Base-by-base conservation (phyloP, 169 alveolate genomes). In the Babesia sp. region DNA sequence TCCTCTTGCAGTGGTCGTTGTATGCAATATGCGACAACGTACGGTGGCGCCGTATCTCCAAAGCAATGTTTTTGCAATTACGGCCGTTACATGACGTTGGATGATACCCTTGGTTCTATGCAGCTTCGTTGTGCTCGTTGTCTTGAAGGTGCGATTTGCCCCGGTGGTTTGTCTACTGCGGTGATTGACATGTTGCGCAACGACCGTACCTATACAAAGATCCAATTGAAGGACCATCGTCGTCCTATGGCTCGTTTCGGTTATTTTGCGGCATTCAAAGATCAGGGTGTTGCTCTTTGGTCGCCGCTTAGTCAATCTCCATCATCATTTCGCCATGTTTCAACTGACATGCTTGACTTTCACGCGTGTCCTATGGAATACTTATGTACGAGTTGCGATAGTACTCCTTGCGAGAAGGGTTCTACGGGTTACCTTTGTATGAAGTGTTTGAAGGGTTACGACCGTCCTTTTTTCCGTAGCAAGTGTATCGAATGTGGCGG, bases 1-100 rank as follows among this genome's bases (percentile, higher is more conserved):
- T 84, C 93, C 24, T 36, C 86, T 11, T 89, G 93, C 74, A 76
- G 90, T 29, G 93, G 93, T 7, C 70, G 90, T 28, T 89, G 93
- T 39, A 84, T 89, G 90, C 90, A 89, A 53, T 84, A 70, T 67
- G 85, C 91, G 16, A 89, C 93, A 24, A 84, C 93, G 18, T 89
- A 76, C 48, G 84, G 86, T 44, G 93, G 93, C 3, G 84, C 93
- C 6, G 80, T 81, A 31, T 82, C 89, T 34, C 71, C 75, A 71
- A 89, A 79, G 60, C 93, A 89, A 34, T 89, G 93, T 53, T 89
- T 89, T 74, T 89, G 93, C 80, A 53, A 69, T 28, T 77, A 64
- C 44, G 91, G 93, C 9, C 77, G 85, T 44, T 89, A 81, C 60
- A 84, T 89, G 91, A 71, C 56, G 48, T 36, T 53, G 16, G 90